Base-by-base conservation (phyloP, 345 rosid species). In the Ceriops zippeliana region DNA sequence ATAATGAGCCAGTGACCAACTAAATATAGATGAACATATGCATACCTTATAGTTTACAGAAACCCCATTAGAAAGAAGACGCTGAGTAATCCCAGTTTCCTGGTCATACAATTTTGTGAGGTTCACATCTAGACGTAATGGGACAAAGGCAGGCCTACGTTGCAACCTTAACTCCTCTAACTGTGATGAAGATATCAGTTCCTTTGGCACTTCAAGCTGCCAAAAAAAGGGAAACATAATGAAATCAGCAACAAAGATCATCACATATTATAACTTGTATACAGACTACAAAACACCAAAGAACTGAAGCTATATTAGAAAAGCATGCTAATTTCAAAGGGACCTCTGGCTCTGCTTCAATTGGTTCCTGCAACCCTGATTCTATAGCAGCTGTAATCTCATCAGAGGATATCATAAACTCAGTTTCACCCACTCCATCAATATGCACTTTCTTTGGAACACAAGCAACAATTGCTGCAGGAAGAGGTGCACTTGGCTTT, bases 341-440 rank as follows among this genome's bases (percentile, higher is more conserved):
- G 19, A 91, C 99, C 99, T 92, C 99, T 67, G 98, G 99, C 82
- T 96, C 99, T 69, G 99, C 89, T 81, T 92, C 96, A 72, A 92
- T 90, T 65, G 97, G 92, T 81, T 90, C 86, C 73, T 75, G 73
- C 81, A 90, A 59, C 77, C 98, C 99, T 30, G 83, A 82, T 82
- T 82, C 76, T 67, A 96, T 78, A 53, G 99, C 91, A 75, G 78
- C 88, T 52, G 81, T 66, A 67, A 96, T 92, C 80, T 90, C 97
- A 57, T 70, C 66, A 21, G 96, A 75, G 19, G 92, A 79, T 77
- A 92, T 85, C 83, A 78, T 84, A 78, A 96, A 92, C 67, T 92
- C 99, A 49, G 85, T 83, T 85, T 96, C 99, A 68, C 92, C 95
- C 54, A 82, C 68, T 64, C 85, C 92, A 70, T 92, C 98, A 67